Base-by-base conservation (phyloP, 108 stramenopile genomes). In the Pseudonitzschia delicatissima region DNA sequence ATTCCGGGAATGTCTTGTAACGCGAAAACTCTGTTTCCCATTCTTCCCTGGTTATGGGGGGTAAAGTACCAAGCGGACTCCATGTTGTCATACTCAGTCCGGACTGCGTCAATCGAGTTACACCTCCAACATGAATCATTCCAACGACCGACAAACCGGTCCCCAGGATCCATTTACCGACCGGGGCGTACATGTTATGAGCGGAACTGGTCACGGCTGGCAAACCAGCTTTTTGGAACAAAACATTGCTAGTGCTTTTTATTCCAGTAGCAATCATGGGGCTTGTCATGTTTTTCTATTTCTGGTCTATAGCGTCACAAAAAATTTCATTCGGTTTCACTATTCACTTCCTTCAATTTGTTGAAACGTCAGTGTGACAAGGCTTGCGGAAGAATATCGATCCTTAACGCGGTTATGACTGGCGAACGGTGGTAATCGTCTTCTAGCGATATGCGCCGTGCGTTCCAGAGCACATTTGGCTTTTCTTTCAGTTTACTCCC, bases 61-160 rank as follows among this genome's bases (percentile, higher is more conserved):
- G 97, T 6, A 90, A 68, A 0, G 77, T 76, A 1, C 96, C 97
- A 27, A 96, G 73, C 23, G 92, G 82, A 72, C 87, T 93, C 99
- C 99, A 99, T 55, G 92, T 87, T 15, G 97, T 98, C 99, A 99
- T 99, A 77, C 82, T 85, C 51, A 99, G 76, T 6, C 99, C 99
- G 0, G 92, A 94, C 62, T 94, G 82, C 20, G 99, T 99, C 42
- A 99, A 77, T 15, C 99, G 87, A 0, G 99, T 99, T 8, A 98
- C 72, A 34, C 99, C 99, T 3, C 99, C 99, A 8, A 99, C 89
- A 63, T 96, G 94, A 28, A 99, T 96, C 96, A 99, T 98, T 37
- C 92, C 96, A 12, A 92, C 79, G 12, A 99, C 97, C 33, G 94
- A 72, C 9, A 76, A 87, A 1, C 88, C 93, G 17, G 92, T 94